These are phyloP conservation scores for Arachnomyces sp. DNA, from an alignment of 2,329 filamentous ascomycete species.

Conservation along the genomic window DNA sequence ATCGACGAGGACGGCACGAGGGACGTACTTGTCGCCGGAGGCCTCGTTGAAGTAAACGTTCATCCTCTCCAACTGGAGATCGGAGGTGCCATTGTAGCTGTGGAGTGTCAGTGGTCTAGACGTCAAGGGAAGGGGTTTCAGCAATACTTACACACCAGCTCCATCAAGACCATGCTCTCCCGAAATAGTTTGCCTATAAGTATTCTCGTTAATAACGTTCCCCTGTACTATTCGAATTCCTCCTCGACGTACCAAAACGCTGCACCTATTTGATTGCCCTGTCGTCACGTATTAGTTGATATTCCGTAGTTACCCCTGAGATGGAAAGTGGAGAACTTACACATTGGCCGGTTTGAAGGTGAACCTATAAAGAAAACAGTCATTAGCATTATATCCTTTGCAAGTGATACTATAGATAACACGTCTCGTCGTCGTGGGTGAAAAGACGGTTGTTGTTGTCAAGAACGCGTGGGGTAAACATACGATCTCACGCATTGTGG, in stretches of 20 bases:
- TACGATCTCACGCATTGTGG: constrained; percentile 68
- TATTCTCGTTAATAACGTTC: no score
- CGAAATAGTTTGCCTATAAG: constrained; percentile 65
- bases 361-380: constrained; percentile 62
- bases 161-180: constrained; percentile 95
- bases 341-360: constrained; percentile 99
- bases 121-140: background rate
- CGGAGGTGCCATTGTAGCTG: constrained; percentile 94
- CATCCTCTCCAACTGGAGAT: constrained; percentile 99
- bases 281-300: constrained; percentile 16
- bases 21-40: constrained; percentile 97
- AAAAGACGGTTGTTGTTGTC: constrained; percentile 13
- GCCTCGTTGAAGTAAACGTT: constrained; percentile 99
- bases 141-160: constrained; percentile 73
- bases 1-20: constrained; percentile 97
- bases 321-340: constrained; percentile 49
- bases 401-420: constrained; percentile 20
- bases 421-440: constrained; percentile 2
- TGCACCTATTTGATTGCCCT: constrained; percentile 99
- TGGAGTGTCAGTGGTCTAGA: constrained; percentile 19
- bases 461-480: constrained; percentile 28
- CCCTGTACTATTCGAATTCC: no score
- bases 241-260: constrained; percentile 75
- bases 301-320: constrained; percentile 4
- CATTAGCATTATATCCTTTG: constrained; percentile 21